phyloP scores from a whole-genome alignment of 2,329 filamentous ascomycete genomes.

The Exophiala alcalophila region DNA sequence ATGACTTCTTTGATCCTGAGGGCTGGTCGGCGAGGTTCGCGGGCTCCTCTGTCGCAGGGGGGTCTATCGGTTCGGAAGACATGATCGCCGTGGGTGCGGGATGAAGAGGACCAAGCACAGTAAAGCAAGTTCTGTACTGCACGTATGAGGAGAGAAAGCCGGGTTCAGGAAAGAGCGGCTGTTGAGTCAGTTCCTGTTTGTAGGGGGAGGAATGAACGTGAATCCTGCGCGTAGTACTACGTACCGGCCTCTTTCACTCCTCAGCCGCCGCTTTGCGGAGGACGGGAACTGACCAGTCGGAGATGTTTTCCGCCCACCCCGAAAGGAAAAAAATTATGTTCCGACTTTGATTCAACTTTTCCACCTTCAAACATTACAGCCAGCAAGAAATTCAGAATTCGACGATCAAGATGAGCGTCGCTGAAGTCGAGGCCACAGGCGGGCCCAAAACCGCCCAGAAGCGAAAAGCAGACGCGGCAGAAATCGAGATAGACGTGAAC shows the following conservation, averaged over 20 bases:
- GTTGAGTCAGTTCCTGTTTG: too few species aligned
- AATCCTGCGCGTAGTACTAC: too few species aligned
- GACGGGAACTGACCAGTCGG: too few species aligned
- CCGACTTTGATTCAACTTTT: background rate
- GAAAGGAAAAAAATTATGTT: background rate
- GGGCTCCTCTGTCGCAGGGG: conserved; percentile 7
- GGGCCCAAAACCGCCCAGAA: conserved; percentile 18
- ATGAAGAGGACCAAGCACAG: too few species aligned
- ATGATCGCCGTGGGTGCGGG: too few species aligned
- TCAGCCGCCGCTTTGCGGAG: too few species aligned
- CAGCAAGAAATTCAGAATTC: background rate
- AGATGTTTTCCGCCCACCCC: too few species aligned
- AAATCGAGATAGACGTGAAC: conserved; percentile 84
- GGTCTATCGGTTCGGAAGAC: conserved; percentile 15
- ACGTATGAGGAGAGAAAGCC: too few species aligned
- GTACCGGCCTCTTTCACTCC: too few species aligned
- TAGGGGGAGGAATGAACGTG: too few species aligned
- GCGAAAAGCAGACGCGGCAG: conserved; percentile 35
- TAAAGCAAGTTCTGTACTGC: too few species aligned
- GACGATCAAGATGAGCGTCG: conserved; percentile 22
- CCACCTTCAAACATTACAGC: background rate
- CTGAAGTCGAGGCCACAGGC: conserved; percentile 1
- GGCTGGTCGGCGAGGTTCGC: conserved; percentile 14
- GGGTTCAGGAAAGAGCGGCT: too few species aligned
- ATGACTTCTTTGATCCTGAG: conserved; percentile 23